These are phyloP conservation scores for Glonium stellatum DNA, from an alignment of 495 filamentous ascomycete species.

Conservation along the genomic window DNA sequence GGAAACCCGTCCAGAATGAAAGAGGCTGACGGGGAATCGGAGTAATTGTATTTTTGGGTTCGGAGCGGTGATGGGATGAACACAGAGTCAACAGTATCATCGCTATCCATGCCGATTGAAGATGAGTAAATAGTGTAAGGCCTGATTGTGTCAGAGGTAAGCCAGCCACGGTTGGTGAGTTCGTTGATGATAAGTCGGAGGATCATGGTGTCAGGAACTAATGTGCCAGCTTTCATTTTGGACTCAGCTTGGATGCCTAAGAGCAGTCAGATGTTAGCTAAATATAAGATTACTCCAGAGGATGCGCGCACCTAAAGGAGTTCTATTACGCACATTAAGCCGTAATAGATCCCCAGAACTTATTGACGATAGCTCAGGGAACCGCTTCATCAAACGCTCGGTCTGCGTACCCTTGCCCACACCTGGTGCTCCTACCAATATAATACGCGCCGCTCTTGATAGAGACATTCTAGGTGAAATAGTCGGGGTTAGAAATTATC, in stretches of 20 bases:
- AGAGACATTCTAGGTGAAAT: slow-evolving; percentile 21
- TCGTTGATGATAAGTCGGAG: slow-evolving; percentile 85
- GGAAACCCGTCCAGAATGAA: slow-evolving; percentile 97
- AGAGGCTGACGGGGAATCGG: slow-evolving; percentile 67
- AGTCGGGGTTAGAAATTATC: background rate
- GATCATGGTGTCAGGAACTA: slow-evolving; percentile 86
- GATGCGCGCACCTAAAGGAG: slow-evolving; percentile 63
- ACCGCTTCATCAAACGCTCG: slow-evolving; percentile 75
- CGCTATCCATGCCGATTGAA: slow-evolving; percentile 16
- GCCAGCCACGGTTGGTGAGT: slow-evolving; percentile 75
- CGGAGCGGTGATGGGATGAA: slow-evolving; percentile 32
- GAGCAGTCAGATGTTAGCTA: slow-evolving; percentile 8
- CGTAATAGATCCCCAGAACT: slow-evolving; percentile 89
- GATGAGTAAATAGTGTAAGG: slow-evolving; percentile 34
- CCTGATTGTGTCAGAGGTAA: slow-evolving; percentile 42
- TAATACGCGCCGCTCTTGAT: slow-evolving; percentile 70
- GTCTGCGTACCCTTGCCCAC: slow-evolving; percentile 94
- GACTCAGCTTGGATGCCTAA: slow-evolving; percentile 81
- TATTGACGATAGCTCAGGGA: slow-evolving; percentile 82
- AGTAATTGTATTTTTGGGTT: slow-evolving; percentile 35
- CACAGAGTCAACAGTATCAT: slow-evolving; percentile 32
- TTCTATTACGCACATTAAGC: slow-evolving; percentile 76
- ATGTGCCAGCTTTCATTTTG: slow-evolving; percentile 72
- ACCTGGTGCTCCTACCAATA: slow-evolving; percentile 90
- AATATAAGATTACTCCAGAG: background rate